A percentile compares a stretch with the other conserved stretches of the same genome.
Conservation (phyloP, 139 green algal genomes). For the Helicosporidium sp. region DNA sequence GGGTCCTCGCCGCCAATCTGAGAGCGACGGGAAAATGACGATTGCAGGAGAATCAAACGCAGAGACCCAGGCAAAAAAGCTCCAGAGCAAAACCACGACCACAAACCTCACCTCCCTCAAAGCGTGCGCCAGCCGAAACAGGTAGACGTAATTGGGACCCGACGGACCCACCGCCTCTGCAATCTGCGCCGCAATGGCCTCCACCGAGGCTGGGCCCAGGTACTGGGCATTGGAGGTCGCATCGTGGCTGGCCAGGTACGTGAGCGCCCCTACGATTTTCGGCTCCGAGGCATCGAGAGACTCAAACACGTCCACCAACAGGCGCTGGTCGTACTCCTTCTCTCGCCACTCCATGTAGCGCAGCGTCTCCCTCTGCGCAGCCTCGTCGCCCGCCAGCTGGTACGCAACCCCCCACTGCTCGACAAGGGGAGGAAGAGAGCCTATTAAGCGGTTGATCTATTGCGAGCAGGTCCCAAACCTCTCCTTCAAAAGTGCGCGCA, state of each 20-base stretch:
- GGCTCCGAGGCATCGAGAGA: background rate
- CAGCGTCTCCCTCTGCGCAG: conserved; percentile 24
- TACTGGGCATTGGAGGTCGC: conserved; percentile 30
- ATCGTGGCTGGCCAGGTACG: background rate
- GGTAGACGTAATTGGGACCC: conserved; percentile 41
- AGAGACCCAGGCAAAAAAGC: too few species aligned
- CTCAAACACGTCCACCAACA: background rate
- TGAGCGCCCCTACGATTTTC: conserved; percentile 1
- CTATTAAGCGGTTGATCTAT: too few species aligned
- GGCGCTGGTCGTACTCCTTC: conserved; percentile 57
- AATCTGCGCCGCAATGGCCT: conserved; percentile 30
- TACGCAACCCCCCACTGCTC: conserved; percentile 29
- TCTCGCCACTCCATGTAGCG: conserved; percentile 49
- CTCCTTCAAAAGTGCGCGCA: too few species aligned
- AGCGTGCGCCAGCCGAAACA: conserved; percentile 29
- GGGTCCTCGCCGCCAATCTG: background rate
- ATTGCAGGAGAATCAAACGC: too few species aligned
- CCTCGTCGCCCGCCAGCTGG: conserved; percentile 13
- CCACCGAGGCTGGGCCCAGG: conserved; percentile 22
- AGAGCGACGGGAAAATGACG: background rate
- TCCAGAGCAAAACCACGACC: too few species aligned
- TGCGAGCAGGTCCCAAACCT: too few species aligned
- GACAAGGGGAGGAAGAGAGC: too few species aligned
- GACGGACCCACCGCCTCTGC: conserved; percentile 22
- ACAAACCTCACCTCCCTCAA: conserved; percentile 20